phyloP scores from a whole-genome alignment of 768 basidiomycete genomes.

The Leccinellum albellum region DNA sequence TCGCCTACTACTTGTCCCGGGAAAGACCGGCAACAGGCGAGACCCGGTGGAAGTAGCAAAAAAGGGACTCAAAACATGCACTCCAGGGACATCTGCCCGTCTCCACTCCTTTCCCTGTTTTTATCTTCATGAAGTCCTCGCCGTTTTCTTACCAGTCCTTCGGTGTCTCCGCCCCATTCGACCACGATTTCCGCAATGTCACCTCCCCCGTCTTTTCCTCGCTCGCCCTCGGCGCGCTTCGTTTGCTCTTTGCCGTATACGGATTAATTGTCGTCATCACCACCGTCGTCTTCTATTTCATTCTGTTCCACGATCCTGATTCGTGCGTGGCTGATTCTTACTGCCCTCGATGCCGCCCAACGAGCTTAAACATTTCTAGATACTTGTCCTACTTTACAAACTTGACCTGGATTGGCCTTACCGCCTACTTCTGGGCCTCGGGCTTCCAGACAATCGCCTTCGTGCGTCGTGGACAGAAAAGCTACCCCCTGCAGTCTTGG shows the following conservation, averaged over 20 bases:
- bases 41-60: not conserved
- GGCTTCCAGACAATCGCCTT: slow-evolving; percentile 50
- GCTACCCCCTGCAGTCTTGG: slow-evolving; percentile 62
- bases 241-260: slow-evolving; percentile 50
- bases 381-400: slow-evolving; percentile 65
- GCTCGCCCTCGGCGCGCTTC: slow-evolving; percentile 39
- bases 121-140: slow-evolving; percentile 2
- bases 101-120: not conserved
- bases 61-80: slow-evolving; percentile 7
- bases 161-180: slow-evolving; percentile 41
- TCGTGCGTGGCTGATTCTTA: slow-evolving; percentile 30
- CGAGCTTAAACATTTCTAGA: slow-evolving; percentile 29
- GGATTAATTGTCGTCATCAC: slow-evolving; percentile 39
- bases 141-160: slow-evolving; percentile 21
- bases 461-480: slow-evolving; percentile 29
- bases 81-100: not conserved
- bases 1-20: not conserved
- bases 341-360: not conserved
- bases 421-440: slow-evolving; percentile 60
- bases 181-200: slow-evolving; percentile 35
- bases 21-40: not conserved
- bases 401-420: slow-evolving; percentile 57
- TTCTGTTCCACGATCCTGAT: slow-evolving; percentile 24
- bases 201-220: slow-evolving; percentile 45
- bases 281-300: slow-evolving; percentile 30